Evolutionary conservation across 345 rosid species (phyloP), one percentile per base, ranked within the genome.

Genomic region (Psidium friedrichsthalianum): DNA sequence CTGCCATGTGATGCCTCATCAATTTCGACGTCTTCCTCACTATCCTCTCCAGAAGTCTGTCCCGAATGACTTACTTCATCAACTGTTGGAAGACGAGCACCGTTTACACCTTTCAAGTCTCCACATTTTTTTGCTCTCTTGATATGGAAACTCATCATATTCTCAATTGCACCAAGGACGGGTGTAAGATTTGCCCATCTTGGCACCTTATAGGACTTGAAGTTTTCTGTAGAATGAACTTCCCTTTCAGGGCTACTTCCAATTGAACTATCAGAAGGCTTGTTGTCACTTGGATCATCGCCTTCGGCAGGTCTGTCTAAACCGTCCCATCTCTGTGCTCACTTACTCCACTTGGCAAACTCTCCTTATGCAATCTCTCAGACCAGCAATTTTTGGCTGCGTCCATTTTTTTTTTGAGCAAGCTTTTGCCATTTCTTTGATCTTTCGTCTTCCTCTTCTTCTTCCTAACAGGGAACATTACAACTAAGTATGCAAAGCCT

Each of bases 381-480:
- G 88, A 74, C 36, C 86, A 86, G 87, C 85, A 82, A 32, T 51
- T 56, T n/a, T 88, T 85, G 86, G 61, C 85, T 85, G 83, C 69
- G 61, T 89, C 83, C 57, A 58, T 69, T 84, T 90, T 93, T 27
- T 36, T 36, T 88, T 94, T 92, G 88, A 97, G 94, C 84, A 97
- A 97, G 85, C 29, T 85, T 83, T 89, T 90, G 36, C 99, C 98
- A 96, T 88, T 90, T 96, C 83, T 84, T 83, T 21, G 90, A 91
- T 85, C 99, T 95, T 91, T 97, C 98, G 80, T 88, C 92, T 91
- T 97, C 99, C 91, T 97, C 98, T 90, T 93, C 96, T 1, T 44
- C 47, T 44, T 44, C 47, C 99, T 97, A 90, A 86, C 59, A 89
- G 29, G 84, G 90, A 57, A 54, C 86, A 83, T 74, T 88, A 52